Evolutionary conservation across 768 basidiomycete genomes (phyloP).

Genomic region (Amyloporia xantha): DNA sequence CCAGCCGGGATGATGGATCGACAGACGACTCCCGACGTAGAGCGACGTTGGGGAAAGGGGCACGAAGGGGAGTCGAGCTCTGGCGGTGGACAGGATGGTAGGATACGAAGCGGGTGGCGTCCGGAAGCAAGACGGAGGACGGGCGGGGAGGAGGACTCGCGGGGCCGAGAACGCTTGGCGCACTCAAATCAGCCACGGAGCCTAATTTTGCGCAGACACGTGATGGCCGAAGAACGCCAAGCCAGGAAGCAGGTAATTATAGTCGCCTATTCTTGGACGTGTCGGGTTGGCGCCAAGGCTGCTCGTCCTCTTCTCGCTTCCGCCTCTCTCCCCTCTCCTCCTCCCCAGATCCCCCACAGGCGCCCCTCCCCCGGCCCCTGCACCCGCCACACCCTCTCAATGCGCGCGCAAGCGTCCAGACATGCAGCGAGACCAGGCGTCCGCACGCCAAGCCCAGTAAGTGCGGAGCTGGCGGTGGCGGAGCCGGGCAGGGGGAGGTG

Average conservation of each 20-base stretch:
- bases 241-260: constrained; percentile 3
- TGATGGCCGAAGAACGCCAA: constrained; percentile 10
- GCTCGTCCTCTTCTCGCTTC: neutral
- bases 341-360: no score
- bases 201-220: neutral
- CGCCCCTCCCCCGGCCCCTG: neutral
- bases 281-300: neutral
- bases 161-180: constrained; percentile 2
- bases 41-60: neutral
- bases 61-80: neutral
- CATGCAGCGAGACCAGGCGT: neutral
- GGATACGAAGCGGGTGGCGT: neutral
- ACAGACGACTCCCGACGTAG: neutral
- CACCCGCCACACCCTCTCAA: neutral
- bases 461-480: neutral
- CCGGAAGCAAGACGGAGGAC: neutral
- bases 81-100: neutral
- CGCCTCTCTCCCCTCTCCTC: neutral
- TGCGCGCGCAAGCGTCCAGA: neutral
- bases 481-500: neutral
- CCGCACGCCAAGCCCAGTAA: no score
- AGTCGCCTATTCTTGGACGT: constrained; percentile 4
- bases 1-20: neutral
- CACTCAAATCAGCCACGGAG: neutral
- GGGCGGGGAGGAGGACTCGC: neutral